Percentiles rank a stretch among this genome's conserved stretches.
Evolutionary conservation across 2,329 filamentous ascomycete genomes (phyloP).

Genomic region (Stachybotrys echinatus): DNA sequence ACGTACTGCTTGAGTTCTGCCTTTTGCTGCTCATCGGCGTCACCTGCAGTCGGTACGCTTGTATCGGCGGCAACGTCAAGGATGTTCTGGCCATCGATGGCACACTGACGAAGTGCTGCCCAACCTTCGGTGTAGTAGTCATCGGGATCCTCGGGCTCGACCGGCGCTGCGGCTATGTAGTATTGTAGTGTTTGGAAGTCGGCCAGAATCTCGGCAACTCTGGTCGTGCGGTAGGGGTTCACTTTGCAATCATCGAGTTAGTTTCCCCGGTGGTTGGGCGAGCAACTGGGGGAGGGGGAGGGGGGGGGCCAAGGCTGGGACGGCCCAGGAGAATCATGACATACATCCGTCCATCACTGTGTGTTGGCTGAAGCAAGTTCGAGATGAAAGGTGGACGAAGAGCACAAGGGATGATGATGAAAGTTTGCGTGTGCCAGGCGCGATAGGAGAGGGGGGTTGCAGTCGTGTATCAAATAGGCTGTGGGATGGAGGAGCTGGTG

Average conservation of each 20-base stretch:
- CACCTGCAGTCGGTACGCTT: slow-evolving; percentile 47
- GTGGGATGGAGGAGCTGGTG: background rate
- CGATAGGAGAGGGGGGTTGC: background rate
- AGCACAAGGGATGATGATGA: background rate
- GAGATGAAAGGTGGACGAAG: background rate
- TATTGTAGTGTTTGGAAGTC: slow-evolving; percentile 60
- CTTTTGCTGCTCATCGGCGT: slow-evolving; percentile 54
- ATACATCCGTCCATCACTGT: slow-evolving; percentile 19
- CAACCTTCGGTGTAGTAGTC: slow-evolving; percentile 62
- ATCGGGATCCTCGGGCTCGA: slow-evolving; percentile 47
- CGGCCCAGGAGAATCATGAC: slow-evolving; percentile 7
- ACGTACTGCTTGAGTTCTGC: slow-evolving; percentile 58
- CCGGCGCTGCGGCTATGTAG: slow-evolving; percentile 53
- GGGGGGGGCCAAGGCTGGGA: slow-evolving; percentile 3
- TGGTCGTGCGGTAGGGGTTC: slow-evolving; percentile 53
- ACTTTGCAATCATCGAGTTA: slow-evolving; percentile 44
- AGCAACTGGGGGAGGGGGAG: background rate
- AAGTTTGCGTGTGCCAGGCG: background rate
- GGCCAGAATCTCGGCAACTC: slow-evolving; percentile 56
- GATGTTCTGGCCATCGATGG: slow-evolving; percentile 58
- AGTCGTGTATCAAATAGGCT: background rate
- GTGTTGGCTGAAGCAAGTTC: slow-evolving; percentile 2
- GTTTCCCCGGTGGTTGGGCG: background rate
- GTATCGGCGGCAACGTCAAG: slow-evolving; percentile 60
- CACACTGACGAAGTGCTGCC: slow-evolving; percentile 56